Percentiles rank a stretch among this genome's conserved stretches.
phyloP scores from a whole-genome alignment of 768 basidiomycete genomes.

The Phlegmacium glaucopus region DNA sequence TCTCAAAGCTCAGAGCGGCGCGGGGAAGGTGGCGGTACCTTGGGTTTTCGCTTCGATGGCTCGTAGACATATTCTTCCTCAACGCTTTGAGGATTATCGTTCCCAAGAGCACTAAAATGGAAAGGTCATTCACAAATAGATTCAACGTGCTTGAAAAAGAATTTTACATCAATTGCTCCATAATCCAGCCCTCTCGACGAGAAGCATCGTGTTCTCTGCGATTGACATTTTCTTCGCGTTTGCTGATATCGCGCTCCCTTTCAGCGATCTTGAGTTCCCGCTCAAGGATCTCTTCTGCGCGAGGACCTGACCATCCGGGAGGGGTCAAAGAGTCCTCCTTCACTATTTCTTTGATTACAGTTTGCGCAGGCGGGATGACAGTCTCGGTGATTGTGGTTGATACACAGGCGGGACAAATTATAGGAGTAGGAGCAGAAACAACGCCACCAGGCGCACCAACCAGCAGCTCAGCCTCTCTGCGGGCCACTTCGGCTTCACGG shows the following conservation, averaged over 20 bases:
- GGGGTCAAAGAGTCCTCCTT: conserved; percentile 78
- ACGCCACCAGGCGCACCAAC: conserved; percentile 83
- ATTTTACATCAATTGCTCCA: conserved; percentile 87
- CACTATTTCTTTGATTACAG: conserved; percentile 84
- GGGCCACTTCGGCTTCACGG: conserved; percentile 86
- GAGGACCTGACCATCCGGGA: conserved; percentile 76
- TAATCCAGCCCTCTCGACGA: conserved; percentile 86
- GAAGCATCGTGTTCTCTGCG: conserved; percentile 85
- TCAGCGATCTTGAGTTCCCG: conserved; percentile 85
- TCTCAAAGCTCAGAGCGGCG: conserved; percentile 94
- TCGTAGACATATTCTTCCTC: conserved; percentile 85
- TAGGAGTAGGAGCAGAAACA: conserved; percentile 49
- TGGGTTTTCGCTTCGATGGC: conserved; percentile 75
- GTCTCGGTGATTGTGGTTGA: conserved; percentile 54
- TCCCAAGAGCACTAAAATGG: conserved; percentile 56
- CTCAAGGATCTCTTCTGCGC: conserved; percentile 79
- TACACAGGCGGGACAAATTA: conserved; percentile 55
- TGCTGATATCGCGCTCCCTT: conserved; percentile 81
- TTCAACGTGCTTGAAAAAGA: background rate
- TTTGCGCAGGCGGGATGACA: conserved; percentile 56
- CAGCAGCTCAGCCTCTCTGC: conserved; percentile 82
- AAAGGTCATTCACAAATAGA: conserved; percentile 1
- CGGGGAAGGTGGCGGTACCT: conserved; percentile 84
- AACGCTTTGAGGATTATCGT: conserved; percentile 59
- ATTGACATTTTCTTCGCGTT: conserved; percentile 82